Conservation (phyloP, 2,329 filamentous ascomycete species). For the Paradendryphiella salina region DNA sequence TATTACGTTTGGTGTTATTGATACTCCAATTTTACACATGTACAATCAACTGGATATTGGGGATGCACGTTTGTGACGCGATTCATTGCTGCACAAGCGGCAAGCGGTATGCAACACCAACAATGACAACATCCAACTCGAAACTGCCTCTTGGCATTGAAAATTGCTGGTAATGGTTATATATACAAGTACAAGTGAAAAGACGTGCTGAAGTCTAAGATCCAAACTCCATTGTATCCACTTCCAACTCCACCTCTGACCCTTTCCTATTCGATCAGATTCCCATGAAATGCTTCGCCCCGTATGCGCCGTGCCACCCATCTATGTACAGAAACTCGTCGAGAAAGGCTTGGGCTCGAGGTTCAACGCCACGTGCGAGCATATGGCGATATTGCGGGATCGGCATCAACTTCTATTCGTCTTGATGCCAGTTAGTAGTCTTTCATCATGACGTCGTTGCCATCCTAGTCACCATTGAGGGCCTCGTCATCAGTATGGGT, state of each 20-base stretch:
- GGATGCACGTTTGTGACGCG: too few relatives aligned
- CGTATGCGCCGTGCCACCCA: background rate
- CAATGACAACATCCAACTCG: too few relatives aligned
- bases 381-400: background rate
- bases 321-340: too few relatives aligned
- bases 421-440: slow-evolving; percentile 6
- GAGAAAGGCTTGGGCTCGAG: too few relatives aligned
- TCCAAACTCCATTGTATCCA: background rate
- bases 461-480: slow-evolving; percentile 22
- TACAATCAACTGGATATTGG: background rate
- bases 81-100: too few relatives aligned
- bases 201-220: background rate
- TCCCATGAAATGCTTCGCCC: too few relatives aligned
- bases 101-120: too few relatives aligned
- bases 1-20: background rate
- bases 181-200: background rate
- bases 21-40: too few relatives aligned
- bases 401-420: slow-evolving; percentile 5
- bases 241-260: background rate
- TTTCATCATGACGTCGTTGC: slow-evolving; percentile 6
- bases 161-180: background rate
- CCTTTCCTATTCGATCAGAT: too few relatives aligned
- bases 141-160: background rate
- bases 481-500: slow-evolving; percentile 14
- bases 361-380: too few relatives aligned